Percentiles rank a stretch among this genome's conserved stretches.
Conservation (phyloP, 1,284 basidiomycete genomes). For the Ustilago hordei region DNA sequence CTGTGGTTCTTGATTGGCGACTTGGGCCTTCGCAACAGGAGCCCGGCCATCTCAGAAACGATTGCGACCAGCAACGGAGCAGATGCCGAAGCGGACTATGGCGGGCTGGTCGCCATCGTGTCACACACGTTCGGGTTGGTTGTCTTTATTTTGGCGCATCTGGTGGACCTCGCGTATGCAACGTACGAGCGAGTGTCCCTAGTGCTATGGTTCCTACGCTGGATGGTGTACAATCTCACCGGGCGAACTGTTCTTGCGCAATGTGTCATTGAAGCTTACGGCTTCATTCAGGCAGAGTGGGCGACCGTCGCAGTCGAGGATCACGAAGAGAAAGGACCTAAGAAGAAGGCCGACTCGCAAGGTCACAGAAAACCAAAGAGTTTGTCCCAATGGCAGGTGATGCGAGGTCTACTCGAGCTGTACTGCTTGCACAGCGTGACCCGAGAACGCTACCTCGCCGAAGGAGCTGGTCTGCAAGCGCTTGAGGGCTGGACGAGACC, state of each 20-base stretch:
- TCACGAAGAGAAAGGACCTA: constrained; percentile 60
- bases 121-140: constrained; percentile 50
- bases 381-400: constrained; percentile 59
- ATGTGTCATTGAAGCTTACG: constrained; percentile 60
- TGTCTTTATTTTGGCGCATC: constrained; percentile 63
- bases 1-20: constrained; percentile 62
- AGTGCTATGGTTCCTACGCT: constrained; percentile 62
- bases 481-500: constrained; percentile 45
- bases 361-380: constrained; percentile 48
- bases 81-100: constrained; percentile 24
- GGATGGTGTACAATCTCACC: constrained; percentile 62
- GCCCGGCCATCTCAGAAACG: background rate
- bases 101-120: constrained; percentile 27
- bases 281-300: constrained; percentile 64
- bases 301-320: constrained; percentile 63
- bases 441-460: constrained; percentile 54
- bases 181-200: constrained; percentile 44
- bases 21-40: constrained; percentile 42
- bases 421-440: constrained; percentile 65
- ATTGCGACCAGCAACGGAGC: background rate
- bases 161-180: constrained; percentile 56
- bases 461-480: constrained; percentile 60
- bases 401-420: constrained; percentile 63
- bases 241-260: constrained; percentile 64
- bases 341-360: constrained; percentile 10